These are phyloP conservation scores for Candida gigantensis DNA, from an alignment of 1,139 yeast genomes.

Conservation along the genomic window DNA sequence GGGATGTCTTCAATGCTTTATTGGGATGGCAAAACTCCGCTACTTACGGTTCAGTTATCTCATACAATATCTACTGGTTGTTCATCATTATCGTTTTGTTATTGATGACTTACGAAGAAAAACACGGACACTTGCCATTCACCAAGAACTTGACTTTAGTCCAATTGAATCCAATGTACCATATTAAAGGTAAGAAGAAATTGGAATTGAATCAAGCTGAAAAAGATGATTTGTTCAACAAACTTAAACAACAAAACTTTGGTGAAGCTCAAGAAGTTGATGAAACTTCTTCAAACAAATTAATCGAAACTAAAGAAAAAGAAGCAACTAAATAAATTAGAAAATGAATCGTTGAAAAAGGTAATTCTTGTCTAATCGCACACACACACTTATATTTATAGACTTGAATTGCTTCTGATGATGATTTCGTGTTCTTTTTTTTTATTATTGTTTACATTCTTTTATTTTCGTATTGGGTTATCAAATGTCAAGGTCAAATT, in stretches of 20 bases:
- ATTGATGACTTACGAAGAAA: conserved; percentile 69
- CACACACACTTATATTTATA: too few species aligned
- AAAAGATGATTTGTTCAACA: conserved; percentile 52
- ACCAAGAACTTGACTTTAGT: conserved; percentile 51
- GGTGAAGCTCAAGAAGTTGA: conserved; percentile 17
- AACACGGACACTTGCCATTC: conserved; percentile 39
- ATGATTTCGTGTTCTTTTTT: too few species aligned
- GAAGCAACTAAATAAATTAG: not conserved
- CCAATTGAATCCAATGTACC: conserved; percentile 69
- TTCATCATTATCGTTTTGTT: conserved; percentile 50
- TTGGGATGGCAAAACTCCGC: conserved; percentile 93
- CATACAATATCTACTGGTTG: conserved; percentile 81
- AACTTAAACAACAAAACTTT: conserved; percentile 29
- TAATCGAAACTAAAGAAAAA: conserved; percentile 4
- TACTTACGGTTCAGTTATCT: conserved; percentile 76
- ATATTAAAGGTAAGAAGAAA: conserved; percentile 67
- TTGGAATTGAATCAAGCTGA: conserved; percentile 54
- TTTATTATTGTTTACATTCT: not conserved
- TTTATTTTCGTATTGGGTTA: not conserved
- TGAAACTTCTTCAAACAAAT: conserved; percentile 6
- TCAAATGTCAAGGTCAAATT: not conserved
- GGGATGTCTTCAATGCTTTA: conserved; percentile 85
- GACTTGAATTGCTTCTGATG: not conserved
- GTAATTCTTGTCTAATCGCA: too few species aligned
- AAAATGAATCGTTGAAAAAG: too few species aligned